Percentiles rank a stretch among this genome's conserved stretches.
These are phyloP conservation scores for Sporisorium reilianum DNA, from an alignment of 1,284 basidiomycete genomes.

Conservation along the genomic window DNA sequence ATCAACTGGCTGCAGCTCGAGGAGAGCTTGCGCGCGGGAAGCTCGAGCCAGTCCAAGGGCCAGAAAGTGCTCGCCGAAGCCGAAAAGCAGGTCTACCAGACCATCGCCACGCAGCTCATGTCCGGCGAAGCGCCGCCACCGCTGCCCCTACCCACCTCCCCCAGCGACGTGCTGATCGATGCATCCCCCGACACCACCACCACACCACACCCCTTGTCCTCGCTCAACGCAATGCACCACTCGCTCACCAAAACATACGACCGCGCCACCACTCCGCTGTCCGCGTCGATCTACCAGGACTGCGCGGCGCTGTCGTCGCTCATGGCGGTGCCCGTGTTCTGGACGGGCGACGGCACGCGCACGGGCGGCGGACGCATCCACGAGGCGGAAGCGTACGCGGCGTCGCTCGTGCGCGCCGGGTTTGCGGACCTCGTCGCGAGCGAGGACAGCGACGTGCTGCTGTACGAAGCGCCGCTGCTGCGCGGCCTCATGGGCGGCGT, in stretches of 20 bases:
- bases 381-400: slow-evolving; percentile 68
- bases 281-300: slow-evolving; percentile 48
- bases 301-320: slow-evolving; percentile 57
- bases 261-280: slow-evolving; percentile 48
- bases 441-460: slow-evolving; percentile 69
- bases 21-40: slow-evolving; percentile 14
- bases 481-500: slow-evolving; percentile 58
- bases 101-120: slow-evolving; percentile 33
- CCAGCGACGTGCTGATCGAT: slow-evolving; percentile 1
- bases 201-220: slow-evolving; percentile 13
- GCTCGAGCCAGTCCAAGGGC: slow-evolving; percentile 35
- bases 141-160: neutral
- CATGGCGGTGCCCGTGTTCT: slow-evolving; percentile 61
- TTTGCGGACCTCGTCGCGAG: slow-evolving; percentile 67
- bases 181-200: neutral
- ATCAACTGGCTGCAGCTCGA: slow-evolving; percentile 38
- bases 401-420: slow-evolving; percentile 61
- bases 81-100: slow-evolving; percentile 40
- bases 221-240: slow-evolving; percentile 38
- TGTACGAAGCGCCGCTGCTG: slow-evolving; percentile 66
- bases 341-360: slow-evolving; percentile 60
- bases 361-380: slow-evolving; percentile 56
- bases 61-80: slow-evolving; percentile 38
- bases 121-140: slow-evolving; percentile 26
- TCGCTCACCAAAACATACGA: slow-evolving; percentile 55